These are phyloP conservation scores for Bauhinia variegata DNA, from an alignment of 306 rosid genomes.

Conservation along the genomic window DNA sequence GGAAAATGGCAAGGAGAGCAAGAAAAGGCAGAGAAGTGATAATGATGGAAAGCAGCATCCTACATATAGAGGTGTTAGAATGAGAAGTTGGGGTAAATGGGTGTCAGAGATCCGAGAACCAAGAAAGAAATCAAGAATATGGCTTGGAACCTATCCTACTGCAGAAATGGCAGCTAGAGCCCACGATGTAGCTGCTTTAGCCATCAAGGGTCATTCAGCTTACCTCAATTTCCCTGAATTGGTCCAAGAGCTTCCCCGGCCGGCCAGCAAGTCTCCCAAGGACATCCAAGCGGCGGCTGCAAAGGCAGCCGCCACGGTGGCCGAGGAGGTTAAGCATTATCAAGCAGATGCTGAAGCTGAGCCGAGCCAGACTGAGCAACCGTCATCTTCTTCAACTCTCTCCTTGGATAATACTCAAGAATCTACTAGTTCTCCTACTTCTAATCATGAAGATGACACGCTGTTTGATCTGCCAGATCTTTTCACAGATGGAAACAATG, in stretches of 20 bases:
- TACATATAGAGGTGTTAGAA: conserved; percentile 77
- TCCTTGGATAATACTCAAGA: conserved; percentile 39
- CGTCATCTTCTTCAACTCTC: conserved; percentile 30
- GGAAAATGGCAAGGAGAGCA: conserved; percentile 36
- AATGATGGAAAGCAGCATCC: conserved; percentile 53
- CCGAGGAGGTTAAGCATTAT: conserved; percentile 17
- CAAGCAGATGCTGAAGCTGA: conserved; percentile 38
- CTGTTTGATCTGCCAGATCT: conserved; percentile 92
- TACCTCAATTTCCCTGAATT: conserved; percentile 81
- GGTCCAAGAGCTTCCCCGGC: conserved; percentile 61
- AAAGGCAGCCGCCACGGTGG: conserved; percentile 61
- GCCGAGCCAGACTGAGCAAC: conserved; percentile 23
- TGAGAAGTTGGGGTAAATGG: conserved; percentile 88
- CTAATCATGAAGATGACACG: conserved; percentile 57
- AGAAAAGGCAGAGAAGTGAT: conserved; percentile 48
- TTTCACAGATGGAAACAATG: conserved; percentile 46
- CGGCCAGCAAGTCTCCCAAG: conserved; percentile 64
- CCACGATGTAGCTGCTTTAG: conserved; percentile 87
- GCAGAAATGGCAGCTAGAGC: conserved; percentile 97
- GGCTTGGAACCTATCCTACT: conserved; percentile 87
- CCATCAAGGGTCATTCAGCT: conserved; percentile 81
- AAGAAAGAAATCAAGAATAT: conserved; percentile 83
- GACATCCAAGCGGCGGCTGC: conserved; percentile 91
- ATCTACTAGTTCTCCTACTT: conserved; percentile 38
- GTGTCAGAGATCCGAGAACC: conserved; percentile 94